Base-by-base conservation (phyloP, 495 filamentous ascomycete genomes). In the Lichenothelia convexa region DNA sequence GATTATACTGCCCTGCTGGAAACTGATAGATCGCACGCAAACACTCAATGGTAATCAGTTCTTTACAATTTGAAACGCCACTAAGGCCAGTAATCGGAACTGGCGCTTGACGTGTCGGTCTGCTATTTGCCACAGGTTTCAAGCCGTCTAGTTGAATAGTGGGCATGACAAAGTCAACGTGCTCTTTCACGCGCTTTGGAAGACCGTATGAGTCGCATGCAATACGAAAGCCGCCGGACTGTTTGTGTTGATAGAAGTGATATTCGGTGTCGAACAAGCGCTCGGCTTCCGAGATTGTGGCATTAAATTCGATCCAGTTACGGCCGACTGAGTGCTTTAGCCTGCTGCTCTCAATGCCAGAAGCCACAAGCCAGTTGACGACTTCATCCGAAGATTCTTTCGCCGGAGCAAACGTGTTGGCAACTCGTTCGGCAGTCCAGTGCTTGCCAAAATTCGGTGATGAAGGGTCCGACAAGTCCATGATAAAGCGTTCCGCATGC, bases 21-120 rank as follows among this genome's bases (percentile, higher is more conserved):
- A 73, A 61, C 5, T 56, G 44, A 39, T 73, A 73, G n/a, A 73
- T 36, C 4, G 60, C 61, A 30, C 64, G 59, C 35, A 72, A 53
- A 45, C 69, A 73, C 27, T 62, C 60, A 3, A 67, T 62, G 5
- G 64, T 69, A 41, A 72, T 70, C 18, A 56, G 46, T 9, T 46
- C 35, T 29, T 58, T 52, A 41, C 69, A 73, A 22, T 46, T 50
- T 31, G 39, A 9, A 1, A 54, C 44, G 26, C 54, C 50, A 23
- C 46, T 30, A 17, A 57, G 19, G 11, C 41, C 29, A 8, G 45
- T 37, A 15, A 53, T 56, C 58, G 1, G 55, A 55, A 27, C 19
- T 8, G 42, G 38, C 5, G n/a, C 39, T 11, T 46, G 49, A 18
- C 37, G 30, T 18, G 36, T 37, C 20, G 53, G 35, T 15, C 44